Conservation (phyloP, 352 stramenopile genomes). For the Blastocystis sp. region DNA sequence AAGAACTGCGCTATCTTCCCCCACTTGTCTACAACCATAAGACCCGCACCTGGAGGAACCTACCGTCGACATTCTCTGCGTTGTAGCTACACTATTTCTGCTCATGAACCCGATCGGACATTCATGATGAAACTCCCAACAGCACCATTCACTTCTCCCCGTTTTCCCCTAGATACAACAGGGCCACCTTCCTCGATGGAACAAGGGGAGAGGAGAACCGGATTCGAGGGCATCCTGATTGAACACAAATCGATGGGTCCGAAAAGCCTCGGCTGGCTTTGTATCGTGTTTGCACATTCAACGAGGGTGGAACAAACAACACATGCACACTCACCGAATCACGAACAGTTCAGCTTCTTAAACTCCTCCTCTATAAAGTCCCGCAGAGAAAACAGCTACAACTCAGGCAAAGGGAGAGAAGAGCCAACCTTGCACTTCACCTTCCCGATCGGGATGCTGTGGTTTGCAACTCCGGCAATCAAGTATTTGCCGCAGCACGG, state of each 20-base stretch:
- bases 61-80: conserved; percentile 50
- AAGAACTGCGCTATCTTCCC: conserved; percentile 10
- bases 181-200: not conserved
- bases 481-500: conserved; percentile 57
- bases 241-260: not conserved
- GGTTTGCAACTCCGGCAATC: conserved; percentile 48
- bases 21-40: conserved; percentile 32
- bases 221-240: not conserved
- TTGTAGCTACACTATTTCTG: not conserved
- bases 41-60: not conserved
- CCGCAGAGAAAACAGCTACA: conserved; percentile 57
- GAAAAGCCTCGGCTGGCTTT: not conserved
- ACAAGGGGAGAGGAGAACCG: not conserved
- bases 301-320: not conserved
- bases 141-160: not conserved
- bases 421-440: not conserved
- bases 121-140: conserved; percentile 55
- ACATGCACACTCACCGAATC: not conserved
- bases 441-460: conserved; percentile 37
- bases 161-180: not conserved
- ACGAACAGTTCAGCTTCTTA: conserved; percentile 43
- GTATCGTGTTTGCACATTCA: not conserved
- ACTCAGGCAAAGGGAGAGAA: not conserved
- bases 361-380: conserved; percentile 58
- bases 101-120: conserved; percentile 7